Conservation (phyloP, 305 asterid genomes). For the Vinca major region DNA sequence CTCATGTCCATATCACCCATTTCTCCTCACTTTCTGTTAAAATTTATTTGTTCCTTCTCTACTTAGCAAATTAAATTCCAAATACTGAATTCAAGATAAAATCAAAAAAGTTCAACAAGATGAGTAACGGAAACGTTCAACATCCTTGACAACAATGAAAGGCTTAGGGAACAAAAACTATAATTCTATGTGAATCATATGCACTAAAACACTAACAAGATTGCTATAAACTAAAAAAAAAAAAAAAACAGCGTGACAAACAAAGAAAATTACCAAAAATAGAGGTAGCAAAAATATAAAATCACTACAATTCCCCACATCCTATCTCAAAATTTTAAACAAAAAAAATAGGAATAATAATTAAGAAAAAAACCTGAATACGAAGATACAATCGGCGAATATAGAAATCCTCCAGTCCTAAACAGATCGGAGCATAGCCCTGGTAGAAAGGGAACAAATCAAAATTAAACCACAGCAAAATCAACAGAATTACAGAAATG, state of each 20-base stretch:
- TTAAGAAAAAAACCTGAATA: constrained; percentile 44
- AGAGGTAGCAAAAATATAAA: not conserved
- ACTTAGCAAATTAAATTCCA: not conserved
- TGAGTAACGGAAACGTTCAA: not conserved
- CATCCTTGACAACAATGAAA: not conserved
- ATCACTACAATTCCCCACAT: not conserved
- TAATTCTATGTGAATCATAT: not conserved
- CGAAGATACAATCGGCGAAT: constrained; percentile 80
- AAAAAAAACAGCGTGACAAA: not conserved
- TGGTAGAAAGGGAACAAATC: constrained; percentile 21
- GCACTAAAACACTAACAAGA: not conserved
- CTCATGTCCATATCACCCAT: not conserved
- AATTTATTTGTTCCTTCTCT: not conserved
- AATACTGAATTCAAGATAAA: not conserved
- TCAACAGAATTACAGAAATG: not conserved
- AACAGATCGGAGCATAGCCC: constrained; percentile 99
- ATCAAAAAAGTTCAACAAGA: not conserved
- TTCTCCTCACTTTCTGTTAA: not conserved
- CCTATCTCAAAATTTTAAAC: not conserved
- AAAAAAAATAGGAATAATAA: not conserved
- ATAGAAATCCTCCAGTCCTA: constrained; percentile 98
- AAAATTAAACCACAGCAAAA: constrained; percentile 13
- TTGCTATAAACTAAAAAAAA: not conserved
- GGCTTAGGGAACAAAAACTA: not conserved
- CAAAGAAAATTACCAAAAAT: not conserved